Conservation (phyloP, 306 rosid genomes). For the Quercus bicolor region DNA sequence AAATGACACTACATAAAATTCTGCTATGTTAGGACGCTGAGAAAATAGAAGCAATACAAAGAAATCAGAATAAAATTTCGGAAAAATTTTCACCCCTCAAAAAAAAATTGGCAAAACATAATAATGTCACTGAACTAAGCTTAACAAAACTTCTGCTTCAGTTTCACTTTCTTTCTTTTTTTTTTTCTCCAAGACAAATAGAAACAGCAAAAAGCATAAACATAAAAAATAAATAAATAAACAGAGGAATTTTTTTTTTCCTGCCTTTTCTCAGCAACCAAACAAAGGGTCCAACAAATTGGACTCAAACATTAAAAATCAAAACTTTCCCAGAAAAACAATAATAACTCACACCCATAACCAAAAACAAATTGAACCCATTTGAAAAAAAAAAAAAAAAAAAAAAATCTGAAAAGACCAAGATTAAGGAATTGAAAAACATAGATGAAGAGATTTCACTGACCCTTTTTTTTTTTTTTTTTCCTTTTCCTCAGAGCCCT, state of each 20-base stretch:
- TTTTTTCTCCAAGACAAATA: neutral
- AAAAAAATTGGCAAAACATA: constrained; percentile 9
- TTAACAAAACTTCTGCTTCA: constrained; percentile 36
- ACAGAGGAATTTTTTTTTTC: constrained; percentile 26
- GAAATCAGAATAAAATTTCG: constrained; percentile 17
- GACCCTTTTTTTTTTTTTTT: constrained; percentile 60
- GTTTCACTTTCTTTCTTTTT: constrained; percentile 15
- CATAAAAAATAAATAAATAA: constrained; percentile 12
- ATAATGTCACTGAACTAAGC: constrained; percentile 43
- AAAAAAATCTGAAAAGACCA: constrained; percentile 21
- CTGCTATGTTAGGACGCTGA: constrained; percentile 36
- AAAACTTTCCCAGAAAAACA: constrained; percentile 22
- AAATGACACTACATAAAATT: constrained; percentile 36
- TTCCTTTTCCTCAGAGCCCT: constrained; percentile 41
- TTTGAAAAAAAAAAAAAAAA: constrained; percentile 30
- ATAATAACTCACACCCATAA: constrained; percentile 18
- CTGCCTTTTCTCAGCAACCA: constrained; percentile 50
- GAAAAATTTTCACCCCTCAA: constrained; percentile 6
- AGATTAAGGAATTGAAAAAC: constrained; percentile 30
- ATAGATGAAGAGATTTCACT: constrained; percentile 50
- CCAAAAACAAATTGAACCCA: constrained; percentile 19
- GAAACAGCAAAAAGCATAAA: neutral
- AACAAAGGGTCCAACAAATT: constrained; percentile 35
- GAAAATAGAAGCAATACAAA: constrained; percentile 23
- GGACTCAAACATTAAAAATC: constrained; percentile 28